Base-by-base conservation (phyloP, 2,329 filamentous ascomycete species). In the Septoria linicola region DNA sequence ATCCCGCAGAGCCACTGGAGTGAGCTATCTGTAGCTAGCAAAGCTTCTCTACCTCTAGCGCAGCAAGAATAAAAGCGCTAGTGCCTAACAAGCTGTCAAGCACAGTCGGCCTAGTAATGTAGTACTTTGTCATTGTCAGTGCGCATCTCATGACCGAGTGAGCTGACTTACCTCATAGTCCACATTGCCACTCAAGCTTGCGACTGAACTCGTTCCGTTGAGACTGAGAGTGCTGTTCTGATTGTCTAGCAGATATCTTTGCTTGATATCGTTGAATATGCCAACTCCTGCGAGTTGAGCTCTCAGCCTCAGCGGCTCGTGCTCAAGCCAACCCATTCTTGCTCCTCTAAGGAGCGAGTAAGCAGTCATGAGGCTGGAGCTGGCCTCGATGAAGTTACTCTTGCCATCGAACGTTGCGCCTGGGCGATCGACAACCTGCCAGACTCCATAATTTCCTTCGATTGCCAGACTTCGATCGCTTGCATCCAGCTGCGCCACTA, bases 301-400 rank as follows among this genome's bases (percentile, higher is more conserved):
- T n/a, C 34, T 50, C 4, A 56, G 55, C 3, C 64, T 62, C 48
- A 70, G 68, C 11, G 64, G 56, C 1, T 37, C 36, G 4, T 62
- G 54, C 2, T 58, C 53, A 11, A 73, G 55, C 30, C 71, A 64
- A 0, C 73, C 75, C 4, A 72, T 37, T 23, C 70, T 61, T 7
- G 69, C 66, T 0, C 75, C 80, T 56, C 73, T 76, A 10, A 81
- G 63, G 53, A 80, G 65, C 0, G 77, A 74, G 48, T 78, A 80
- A 0, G 73, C 70, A 58, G 82, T 83, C 76, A 84, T 81, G 2
- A 76, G 77, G 8, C 75, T 77, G 8, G 74, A 79, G 45, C 79
- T 82, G 25, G 76, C 78, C 69, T 84, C 81, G 32, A 84, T 72
- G 60, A 82, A 84, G 61, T 85, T 84, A 0, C 76, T 77, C 25